phyloP scores from a whole-genome alignment of 2,329 filamentous ascomycete species.

The Chaetomium sp. region DNA sequence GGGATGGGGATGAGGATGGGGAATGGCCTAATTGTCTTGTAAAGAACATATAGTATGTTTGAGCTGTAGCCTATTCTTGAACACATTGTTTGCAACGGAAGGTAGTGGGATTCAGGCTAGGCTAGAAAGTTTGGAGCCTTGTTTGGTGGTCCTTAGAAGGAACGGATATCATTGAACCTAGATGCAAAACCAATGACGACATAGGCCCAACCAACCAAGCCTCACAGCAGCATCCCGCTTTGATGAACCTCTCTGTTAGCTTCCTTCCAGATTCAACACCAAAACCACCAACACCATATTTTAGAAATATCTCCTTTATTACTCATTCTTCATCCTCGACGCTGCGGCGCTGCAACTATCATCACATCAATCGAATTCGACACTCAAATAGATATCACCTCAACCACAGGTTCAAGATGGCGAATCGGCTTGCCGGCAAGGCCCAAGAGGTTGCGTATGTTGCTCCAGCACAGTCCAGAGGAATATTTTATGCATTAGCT shows the following conservation, averaged over 20 bases:
- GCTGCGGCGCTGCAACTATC: neutral
- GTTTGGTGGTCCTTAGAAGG: neutral
- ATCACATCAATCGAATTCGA: neutral
- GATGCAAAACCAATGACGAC: constrained; percentile 15
- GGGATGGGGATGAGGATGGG: no score
- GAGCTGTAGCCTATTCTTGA: neutral
- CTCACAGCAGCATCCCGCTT: neutral
- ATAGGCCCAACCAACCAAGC: neutral
- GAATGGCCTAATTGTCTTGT: constrained; percentile 12
- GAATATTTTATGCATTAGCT: constrained; percentile 4
- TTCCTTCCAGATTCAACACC: neutral
- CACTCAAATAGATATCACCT: neutral
- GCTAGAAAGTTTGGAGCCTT: no score
- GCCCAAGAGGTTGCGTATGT: constrained; percentile 54
- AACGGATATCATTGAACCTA: neutral
- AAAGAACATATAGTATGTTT: constrained; percentile 4
- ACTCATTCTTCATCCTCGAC: neutral
- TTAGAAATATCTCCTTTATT: neutral
- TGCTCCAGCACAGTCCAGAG: neutral
- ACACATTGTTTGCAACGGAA: neutral
- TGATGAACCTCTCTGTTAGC: neutral
- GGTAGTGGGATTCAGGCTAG: no score
- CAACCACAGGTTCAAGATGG: constrained; percentile 27
- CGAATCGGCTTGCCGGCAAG: constrained; percentile 43
- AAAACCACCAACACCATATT: neutral